Evolutionary conservation across 768 basidiomycete genomes (phyloP), one percentile per base, ranked within the genome.

Genomic region (Lactifluus hygrophoroides): DNA sequence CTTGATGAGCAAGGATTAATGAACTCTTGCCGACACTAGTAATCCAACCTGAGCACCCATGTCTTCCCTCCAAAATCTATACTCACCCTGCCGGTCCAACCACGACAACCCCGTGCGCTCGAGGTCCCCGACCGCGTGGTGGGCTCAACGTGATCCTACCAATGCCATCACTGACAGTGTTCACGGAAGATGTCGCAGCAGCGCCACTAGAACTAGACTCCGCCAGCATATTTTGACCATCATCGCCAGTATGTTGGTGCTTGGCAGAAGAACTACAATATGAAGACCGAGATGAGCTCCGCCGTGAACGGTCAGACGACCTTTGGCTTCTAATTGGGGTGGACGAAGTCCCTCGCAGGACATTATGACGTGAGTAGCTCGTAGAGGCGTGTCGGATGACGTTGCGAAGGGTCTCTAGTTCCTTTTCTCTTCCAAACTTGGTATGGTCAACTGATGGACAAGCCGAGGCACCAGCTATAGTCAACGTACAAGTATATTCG

Each of bases 21-120:
- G 85, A 85, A 61, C 84, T 87, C 69, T 88, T 88, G n/a, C 85
- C 85, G n/a, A 83, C 80, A 11, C 86, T 79, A 59, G n/a, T 27
- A 45, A 17, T 27, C 21, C 30, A 27, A 43, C 56, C 30, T 48
- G 35, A 49, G 53, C 21, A 23, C 44, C 25, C 27, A 35, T 27
- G 37, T 40, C 28, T 51, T 45, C 32, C 35, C 25, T 32, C 47
- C 35, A 30, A 34, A n/a, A n/a, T 14, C 40, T 44, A 50, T 27
- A 68, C 73, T 62, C 66, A 83, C 84, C 84, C 85, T 23, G 85
- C 79, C 21, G 83, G 80, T 5, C 86, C 86, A 43, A 78, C 72
- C 13, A 88, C 76, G 35, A 88, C 72, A 13, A 86, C 76, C 0
- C 81, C 75, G 65, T 85, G 84, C 16, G 83, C 80, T 19, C 77